Evolutionary conservation across 257 asterid genomes (phyloP), one percentile per base, ranked within the genome.

Genomic region (Linderniella brevidens): DNA sequence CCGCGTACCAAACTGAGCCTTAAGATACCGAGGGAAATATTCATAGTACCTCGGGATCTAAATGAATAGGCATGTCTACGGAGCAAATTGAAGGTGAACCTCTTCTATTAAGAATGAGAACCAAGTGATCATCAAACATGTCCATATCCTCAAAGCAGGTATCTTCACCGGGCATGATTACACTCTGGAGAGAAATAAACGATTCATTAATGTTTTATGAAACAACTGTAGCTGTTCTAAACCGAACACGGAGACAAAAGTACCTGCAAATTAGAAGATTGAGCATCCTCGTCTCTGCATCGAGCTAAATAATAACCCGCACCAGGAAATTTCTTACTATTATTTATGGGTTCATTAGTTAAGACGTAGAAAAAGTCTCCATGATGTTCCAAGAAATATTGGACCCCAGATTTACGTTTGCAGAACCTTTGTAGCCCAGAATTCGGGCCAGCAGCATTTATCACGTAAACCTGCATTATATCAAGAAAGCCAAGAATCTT

Each of bases 321-420:
- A 19, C 36, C 78, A 37, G 71, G 59, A 35, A 62, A 57, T 40
- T 64, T 71, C 48, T 37, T 63, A 53, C 35, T 52, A 11, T 65
- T 37, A 56, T 70, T 60, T 13, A 58, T 37, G 8, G 76, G 77
- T 62, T 90, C 95, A 76, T 88, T 84, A 17, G 98, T 80, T 52
- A 88, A 92, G 59, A 72, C 56, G 45, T 84, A 84, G 68, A 88
- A 88, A 62, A 37, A 19, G 45, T 69, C 74, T 18, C 35, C 29
- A 53, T 76, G 95, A 69, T 88, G 95, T 48, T 88, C 98, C 65
- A 88, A 63, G 60, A 88, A 88, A 64, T 76, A 76, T 50, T 88
- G 95, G 37, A 88, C 94, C 51, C 80, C 94, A 42, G 90, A 66
- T 32, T 63, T 84, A 37, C 95, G 98, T 55, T 75, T 64, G 71